phyloP scores from a whole-genome alignment of 169 alveolate genomes.

The Plasmodium gaboni region DNA sequence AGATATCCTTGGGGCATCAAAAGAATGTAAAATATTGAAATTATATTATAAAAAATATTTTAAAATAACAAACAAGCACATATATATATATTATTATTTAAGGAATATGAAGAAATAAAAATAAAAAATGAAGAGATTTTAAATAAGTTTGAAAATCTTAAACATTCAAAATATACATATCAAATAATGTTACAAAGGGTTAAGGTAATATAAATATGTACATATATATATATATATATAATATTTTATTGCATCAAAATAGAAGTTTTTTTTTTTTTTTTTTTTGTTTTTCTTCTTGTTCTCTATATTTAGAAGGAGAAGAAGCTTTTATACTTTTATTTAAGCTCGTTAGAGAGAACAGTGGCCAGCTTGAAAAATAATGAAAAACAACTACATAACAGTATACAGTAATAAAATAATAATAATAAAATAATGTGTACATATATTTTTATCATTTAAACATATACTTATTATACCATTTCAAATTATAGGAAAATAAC shows the following conservation, averaged over 20 bases:
- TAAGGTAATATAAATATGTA: conserved; percentile 15
- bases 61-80: neutral
- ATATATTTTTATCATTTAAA: neutral
- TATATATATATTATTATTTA: neutral
- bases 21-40: conserved; percentile 30
- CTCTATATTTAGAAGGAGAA: conserved; percentile 46
- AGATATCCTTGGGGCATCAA: conserved; percentile 60
- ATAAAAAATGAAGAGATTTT: conserved; percentile 53
- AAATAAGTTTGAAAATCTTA: conserved; percentile 60
- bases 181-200: conserved; percentile 71
- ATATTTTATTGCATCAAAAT: neutral
- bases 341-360: conserved; percentile 62
- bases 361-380: conserved; percentile 54
- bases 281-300: neutral
- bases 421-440: neutral
- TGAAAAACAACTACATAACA: conserved; percentile 43
- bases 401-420: conserved; percentile 54
- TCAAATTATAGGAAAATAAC: conserved; percentile 40
- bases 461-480: neutral
- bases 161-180: conserved; percentile 60
- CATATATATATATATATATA: neutral
- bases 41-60: neutral
- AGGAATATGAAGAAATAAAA: conserved; percentile 68
- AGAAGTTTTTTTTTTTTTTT: neutral
- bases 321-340: conserved; percentile 46